These are phyloP conservation scores for Nitzschia putrida DNA, from an alignment of 108 stramenopile species.

Conservation along the genomic window DNA sequence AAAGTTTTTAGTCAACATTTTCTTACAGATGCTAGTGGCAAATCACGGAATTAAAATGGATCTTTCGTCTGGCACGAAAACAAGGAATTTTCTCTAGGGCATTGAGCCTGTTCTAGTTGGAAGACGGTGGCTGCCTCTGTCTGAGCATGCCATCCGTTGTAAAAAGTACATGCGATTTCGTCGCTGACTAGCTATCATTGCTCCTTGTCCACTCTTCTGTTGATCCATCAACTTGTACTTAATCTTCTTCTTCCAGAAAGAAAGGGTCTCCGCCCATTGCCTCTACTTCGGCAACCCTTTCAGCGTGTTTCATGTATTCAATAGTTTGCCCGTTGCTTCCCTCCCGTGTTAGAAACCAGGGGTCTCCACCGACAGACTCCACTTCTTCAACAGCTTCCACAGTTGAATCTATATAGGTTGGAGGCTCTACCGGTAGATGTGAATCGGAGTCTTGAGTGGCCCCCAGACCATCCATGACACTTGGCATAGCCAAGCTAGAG, in stretches of 20 bases:
- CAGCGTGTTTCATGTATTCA: neutral
- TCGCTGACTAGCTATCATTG: too few species aligned
- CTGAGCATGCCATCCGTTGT: too few species aligned
- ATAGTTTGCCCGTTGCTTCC: neutral
- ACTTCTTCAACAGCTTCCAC: conserved; percentile 15
- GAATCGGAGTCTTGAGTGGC: neutral
- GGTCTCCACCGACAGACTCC: conserved; percentile 43
- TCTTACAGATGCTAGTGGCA: too few species aligned
- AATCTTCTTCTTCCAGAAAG: neutral
- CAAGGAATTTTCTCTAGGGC: too few species aligned
- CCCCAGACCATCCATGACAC: neutral
- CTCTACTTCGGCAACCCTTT: conserved; percentile 4
- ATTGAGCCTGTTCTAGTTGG: too few species aligned
- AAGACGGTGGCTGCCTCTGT: too few species aligned
- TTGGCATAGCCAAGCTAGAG: neutral
- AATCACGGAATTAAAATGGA: too few species aligned
- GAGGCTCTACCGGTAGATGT: neutral
- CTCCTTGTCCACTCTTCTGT: too few species aligned
- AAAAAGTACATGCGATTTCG: too few species aligned
- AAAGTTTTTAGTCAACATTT: too few species aligned
- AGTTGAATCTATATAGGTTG: neutral
- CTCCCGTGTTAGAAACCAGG: conserved; percentile 7
- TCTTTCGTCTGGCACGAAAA: too few species aligned
- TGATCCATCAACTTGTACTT: neutral
- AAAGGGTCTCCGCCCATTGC: conserved; percentile 33